Percentiles rank a stretch among this genome's conserved stretches.
Evolutionary conservation across 805 yeast species (phyloP).

Genomic region (Candida ulmi): DNA sequence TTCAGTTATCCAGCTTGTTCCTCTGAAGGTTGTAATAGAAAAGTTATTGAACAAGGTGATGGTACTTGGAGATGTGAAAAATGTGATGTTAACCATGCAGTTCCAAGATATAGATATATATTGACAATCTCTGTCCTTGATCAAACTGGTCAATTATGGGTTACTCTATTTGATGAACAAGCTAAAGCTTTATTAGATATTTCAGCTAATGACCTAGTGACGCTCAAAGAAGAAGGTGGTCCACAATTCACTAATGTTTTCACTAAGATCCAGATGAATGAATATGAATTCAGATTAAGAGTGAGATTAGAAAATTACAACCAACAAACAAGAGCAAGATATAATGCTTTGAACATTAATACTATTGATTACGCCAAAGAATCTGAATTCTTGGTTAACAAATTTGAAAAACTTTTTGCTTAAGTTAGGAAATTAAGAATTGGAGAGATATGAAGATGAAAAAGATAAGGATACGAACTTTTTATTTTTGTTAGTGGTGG

Average conservation of each 20-base stretch:
- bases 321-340: slow-evolving; percentile 71
- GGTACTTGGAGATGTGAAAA: slow-evolving; percentile 92
- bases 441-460: background rate
- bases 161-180: slow-evolving; percentile 80
- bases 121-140: slow-evolving; percentile 76
- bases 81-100: slow-evolving; percentile 64
- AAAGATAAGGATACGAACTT: no score
- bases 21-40: slow-evolving; percentile 72
- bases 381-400: slow-evolving; percentile 46
- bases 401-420: slow-evolving; percentile 20
- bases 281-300: slow-evolving; percentile 68
- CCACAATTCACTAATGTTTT: slow-evolving; percentile 40
- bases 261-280: slow-evolving; percentile 53
- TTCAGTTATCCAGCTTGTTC: slow-evolving; percentile 89
- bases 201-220: slow-evolving; percentile 52
- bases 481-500: background rate
- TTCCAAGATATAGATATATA: slow-evolving; percentile 77
- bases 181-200: slow-evolving; percentile 65
- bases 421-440: no score
- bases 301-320: slow-evolving; percentile 84
- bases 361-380: slow-evolving; percentile 54
- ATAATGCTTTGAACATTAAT: slow-evolving; percentile 52
- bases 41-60: slow-evolving; percentile 67
- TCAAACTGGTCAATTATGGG: slow-evolving; percentile 77
- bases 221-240: slow-evolving; percentile 41